A percentile compares a stretch with the other conserved stretches of the same genome.
Conservation (phyloP, 1,284 basidiomycete species). For the Trametes polyzona region DNA sequence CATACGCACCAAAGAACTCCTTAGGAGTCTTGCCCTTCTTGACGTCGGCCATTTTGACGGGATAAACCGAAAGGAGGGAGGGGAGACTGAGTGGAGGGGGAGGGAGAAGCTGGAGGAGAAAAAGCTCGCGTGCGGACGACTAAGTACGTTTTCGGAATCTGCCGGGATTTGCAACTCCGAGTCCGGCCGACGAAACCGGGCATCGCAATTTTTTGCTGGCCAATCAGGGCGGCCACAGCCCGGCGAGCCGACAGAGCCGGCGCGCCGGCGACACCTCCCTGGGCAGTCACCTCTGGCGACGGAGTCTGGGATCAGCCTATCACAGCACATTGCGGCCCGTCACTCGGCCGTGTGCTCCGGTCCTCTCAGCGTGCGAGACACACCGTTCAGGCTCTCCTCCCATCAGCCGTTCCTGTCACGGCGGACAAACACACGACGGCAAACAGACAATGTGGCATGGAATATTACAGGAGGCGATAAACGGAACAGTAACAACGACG, state of each 20-base stretch:
- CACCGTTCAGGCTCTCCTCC: conserved; percentile 6
- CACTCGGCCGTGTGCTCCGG: background rate
- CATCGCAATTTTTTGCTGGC: conserved; percentile 22
- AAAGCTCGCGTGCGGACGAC: conserved; percentile 31
- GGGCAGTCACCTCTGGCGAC: background rate
- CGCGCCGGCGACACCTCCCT: conserved; percentile 9
- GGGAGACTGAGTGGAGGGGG: conserved; percentile 53
- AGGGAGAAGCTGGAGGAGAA: conserved; percentile 41
- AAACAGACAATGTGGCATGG: conserved; percentile 1
- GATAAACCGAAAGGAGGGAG: conserved; percentile 39
- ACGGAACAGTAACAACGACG: background rate
- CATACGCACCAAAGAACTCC: conserved; percentile 74
- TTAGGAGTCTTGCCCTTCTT: conserved; percentile 80
- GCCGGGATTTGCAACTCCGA: conserved; percentile 31
- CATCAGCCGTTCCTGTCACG: conserved; percentile 6
- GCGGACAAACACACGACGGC: background rate
- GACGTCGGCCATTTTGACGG: conserved; percentile 73
- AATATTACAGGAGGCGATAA: conserved; percentile 16
- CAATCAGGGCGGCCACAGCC: conserved; percentile 17
- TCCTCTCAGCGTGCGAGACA: background rate
- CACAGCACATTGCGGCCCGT: background rate
- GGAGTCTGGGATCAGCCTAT: conserved; percentile 9
- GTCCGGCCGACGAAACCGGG: conserved; percentile 24
- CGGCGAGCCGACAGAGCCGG: background rate
- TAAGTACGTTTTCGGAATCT: conserved; percentile 33